Evolutionary conservation across 805 yeast genomes (phyloP), one percentile per base, ranked within the genome.

Genomic region (Candida corydali): DNA sequence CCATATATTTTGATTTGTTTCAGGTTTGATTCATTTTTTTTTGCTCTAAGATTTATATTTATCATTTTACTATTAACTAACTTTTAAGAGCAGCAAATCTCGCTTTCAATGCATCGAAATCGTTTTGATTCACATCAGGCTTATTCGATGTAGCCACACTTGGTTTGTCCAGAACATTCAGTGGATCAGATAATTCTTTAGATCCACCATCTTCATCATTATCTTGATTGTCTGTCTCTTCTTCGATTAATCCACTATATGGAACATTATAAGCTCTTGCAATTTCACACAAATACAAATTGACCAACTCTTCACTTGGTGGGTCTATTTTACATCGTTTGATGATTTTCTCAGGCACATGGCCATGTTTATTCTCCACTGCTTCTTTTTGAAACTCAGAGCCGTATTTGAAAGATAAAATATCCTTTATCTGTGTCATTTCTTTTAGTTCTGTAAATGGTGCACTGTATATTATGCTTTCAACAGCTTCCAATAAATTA

Each of bases 401-500:
- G 4, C 95, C 93, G 55, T 76, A 82, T 47, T 79, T 76, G 33
- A 65, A 65, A 2, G 75, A 64, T 34, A 88, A 60, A 20, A 83
- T 42, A 24, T 87, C 95, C 34, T 77, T 69, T 26, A 86, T 65
- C 7, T 66, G 68, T 3, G 53, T 55, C 37, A 88, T 52, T 52
- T 87, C 96, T 55, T 82, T 84, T 36, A 86, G 68, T 46, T 86
- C 95, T 1, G 89, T 75, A 44, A 79, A 78, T 14, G 82, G 75
- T 1, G 89, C 78, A 3, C 88, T 70, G 52, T 70, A 85, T 0
- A 86, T 75, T 9, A 87, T 60, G 3, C 86, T 72, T 46, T 75
- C 73, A 3, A 83, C 82, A 0, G 95, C 91, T 55, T 86, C 96
- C 36, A 75, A 70, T 16, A 86, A 67, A n/a, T 83, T 78, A 1